Conservation (phyloP, 371 early-diverging fungal genomes). For the Sporodiniella umbellata region DNA sequence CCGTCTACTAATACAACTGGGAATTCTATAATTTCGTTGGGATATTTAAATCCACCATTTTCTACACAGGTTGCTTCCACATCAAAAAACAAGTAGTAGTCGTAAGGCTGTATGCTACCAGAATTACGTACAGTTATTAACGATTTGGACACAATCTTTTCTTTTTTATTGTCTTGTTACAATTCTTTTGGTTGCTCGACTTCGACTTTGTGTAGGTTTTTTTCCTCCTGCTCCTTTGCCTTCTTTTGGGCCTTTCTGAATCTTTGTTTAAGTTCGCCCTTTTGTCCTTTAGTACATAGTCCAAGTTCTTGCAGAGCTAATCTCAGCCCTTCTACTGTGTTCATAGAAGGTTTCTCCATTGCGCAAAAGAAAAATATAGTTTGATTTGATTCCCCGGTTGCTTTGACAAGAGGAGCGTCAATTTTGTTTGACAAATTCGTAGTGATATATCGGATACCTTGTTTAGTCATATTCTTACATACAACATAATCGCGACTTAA, state of each 20-base stretch:
- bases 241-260: conserved; percentile 47
- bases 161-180: neutral
- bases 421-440: too few relatives aligned
- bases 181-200: conserved; percentile 3
- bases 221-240: neutral
- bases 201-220: too few relatives aligned
- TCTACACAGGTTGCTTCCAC: conserved; percentile 82
- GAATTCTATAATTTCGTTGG: conserved; percentile 85
- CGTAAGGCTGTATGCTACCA: conserved; percentile 26
- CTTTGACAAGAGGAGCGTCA: too few relatives aligned
- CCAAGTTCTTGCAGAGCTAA: conserved; percentile 41
- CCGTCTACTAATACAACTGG: conserved; percentile 72
- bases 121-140: too few relatives aligned
- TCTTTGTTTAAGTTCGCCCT: conserved; percentile 47
- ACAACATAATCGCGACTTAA: too few relatives aligned
- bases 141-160: too few relatives aligned
- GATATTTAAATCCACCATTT: conserved; percentile 50
- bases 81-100: conserved; percentile 72
- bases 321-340: conserved; percentile 49
- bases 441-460: too few relatives aligned
- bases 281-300: conserved; percentile 48
- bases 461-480: too few relatives aligned
- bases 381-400: neutral
- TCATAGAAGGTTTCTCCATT: neutral
- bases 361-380: neutral